phyloP scores from a whole-genome alignment of 495 filamentous ascomycete genomes.

The Neurospora sp. region DNA sequence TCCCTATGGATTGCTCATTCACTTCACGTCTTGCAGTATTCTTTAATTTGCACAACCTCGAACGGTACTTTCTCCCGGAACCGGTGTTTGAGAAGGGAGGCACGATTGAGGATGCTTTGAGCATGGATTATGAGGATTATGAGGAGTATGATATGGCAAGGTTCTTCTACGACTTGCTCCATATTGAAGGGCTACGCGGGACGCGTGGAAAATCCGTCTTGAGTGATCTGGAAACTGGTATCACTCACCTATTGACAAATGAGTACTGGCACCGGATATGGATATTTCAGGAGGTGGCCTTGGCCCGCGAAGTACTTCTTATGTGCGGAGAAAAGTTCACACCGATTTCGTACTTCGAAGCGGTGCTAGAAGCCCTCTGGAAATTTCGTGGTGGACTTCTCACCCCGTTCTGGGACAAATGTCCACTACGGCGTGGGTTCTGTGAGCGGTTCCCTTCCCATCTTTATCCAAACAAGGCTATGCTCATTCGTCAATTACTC shows the following conservation, averaged over 20 bases:
- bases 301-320: background rate
- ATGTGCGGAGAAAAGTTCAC: background rate
- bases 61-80: background rate
- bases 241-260: background rate
- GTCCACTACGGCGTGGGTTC: background rate
- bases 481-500: background rate
- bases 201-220: background rate
- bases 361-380: background rate
- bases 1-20: background rate
- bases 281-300: background rate
- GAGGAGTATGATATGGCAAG: background rate
- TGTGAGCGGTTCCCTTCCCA: background rate
- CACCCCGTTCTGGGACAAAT: background rate
- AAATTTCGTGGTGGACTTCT: background rate
- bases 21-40: fast-evolving
- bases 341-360: background rate
- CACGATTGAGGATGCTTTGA: background rate
- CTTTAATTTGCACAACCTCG: fast-evolving
- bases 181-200: background rate
- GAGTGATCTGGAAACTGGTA: background rate
- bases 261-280: background rate
- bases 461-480: background rate
- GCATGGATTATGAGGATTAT: background rate
- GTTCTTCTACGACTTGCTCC: background rate
- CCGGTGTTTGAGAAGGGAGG: background rate